These are phyloP conservation scores for Umbelopsis ramanniana DNA, from an alignment of 192 early-diverging fungal species.

Conservation along the genomic window DNA sequence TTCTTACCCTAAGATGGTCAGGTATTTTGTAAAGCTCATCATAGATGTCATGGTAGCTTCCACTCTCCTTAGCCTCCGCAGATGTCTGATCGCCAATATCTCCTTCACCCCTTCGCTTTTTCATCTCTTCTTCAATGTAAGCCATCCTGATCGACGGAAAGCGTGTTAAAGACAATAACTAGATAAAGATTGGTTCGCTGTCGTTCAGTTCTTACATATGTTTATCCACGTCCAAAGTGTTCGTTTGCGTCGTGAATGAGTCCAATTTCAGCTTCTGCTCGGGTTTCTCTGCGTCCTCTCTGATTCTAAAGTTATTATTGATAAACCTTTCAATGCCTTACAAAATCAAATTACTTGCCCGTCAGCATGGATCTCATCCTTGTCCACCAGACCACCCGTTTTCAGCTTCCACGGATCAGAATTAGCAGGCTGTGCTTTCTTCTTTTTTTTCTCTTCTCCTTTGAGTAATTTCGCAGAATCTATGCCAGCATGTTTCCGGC, in stretches of 20 bases:
- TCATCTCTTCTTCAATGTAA: conserved; percentile 81
- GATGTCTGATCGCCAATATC: conserved; percentile 29
- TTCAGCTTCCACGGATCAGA: conserved; percentile 64
- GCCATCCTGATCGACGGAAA: conserved; percentile 58
- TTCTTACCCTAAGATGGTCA: conserved; percentile 55
- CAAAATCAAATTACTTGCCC: conserved; percentile 20
- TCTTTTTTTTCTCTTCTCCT: conserved; percentile 61
- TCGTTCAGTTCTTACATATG: conserved; percentile 60
- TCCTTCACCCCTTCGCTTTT: conserved; percentile 59
- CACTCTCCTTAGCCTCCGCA: conserved; percentile 40
- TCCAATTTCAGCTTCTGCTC: conserved; percentile 54
- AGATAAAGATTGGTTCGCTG: background rate
- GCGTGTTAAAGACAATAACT: background rate
- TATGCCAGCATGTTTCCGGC: conserved; percentile 59
- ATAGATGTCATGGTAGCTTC: conserved; percentile 45
- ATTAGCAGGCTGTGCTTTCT: conserved; percentile 33
- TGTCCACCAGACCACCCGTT: conserved; percentile 58
- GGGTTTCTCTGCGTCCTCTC: conserved; percentile 42
- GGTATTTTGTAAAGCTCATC: conserved; percentile 76
- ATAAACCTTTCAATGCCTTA: background rate
- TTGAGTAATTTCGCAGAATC: conserved; percentile 58
- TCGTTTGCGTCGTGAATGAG: conserved; percentile 76
- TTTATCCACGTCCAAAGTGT: conserved; percentile 77
- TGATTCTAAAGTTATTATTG: conserved; percentile 14
- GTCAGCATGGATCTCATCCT: conserved; percentile 42